phyloP scores from a whole-genome alignment of 805 yeast genomes.

The Kodamaea nitidulidarum region DNA sequence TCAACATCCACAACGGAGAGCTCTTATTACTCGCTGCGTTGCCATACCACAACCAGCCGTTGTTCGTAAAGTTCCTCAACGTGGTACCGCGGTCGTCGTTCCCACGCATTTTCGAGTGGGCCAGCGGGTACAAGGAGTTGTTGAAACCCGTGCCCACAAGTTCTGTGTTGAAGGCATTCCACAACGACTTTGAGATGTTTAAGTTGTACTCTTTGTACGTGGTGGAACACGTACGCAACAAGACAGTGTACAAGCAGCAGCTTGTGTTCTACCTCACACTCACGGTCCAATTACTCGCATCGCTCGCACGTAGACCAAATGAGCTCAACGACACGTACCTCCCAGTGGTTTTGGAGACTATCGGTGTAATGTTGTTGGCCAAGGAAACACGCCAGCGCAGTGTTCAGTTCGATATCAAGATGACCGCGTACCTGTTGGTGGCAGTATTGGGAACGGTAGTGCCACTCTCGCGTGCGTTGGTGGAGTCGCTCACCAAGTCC shows the following conservation, averaged over 20 bases:
- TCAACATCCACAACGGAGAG: slow-evolving; percentile 79
- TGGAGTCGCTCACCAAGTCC: slow-evolving; percentile 31
- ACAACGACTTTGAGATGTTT: slow-evolving; percentile 61
- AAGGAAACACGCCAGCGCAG: slow-evolving; percentile 16
- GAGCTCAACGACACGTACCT: slow-evolving; percentile 46
- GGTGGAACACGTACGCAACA: slow-evolving; percentile 46
- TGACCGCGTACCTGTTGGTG: slow-evolving; percentile 78
- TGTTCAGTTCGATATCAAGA: slow-evolving; percentile 53
- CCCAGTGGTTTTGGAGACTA: slow-evolving; percentile 55
- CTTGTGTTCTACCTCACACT: slow-evolving; percentile 76
- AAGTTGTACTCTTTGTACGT: slow-evolving; percentile 60
- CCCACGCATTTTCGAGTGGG: slow-evolving; percentile 78
- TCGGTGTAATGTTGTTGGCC: slow-evolving; percentile 51
- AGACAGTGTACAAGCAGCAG: slow-evolving; percentile 61
- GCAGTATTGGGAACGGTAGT: slow-evolving; percentile 74
- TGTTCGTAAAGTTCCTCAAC: slow-evolving; percentile 72
- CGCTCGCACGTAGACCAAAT: slow-evolving; percentile 45
- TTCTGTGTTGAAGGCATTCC: slow-evolving; percentile 68
- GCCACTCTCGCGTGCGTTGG: slow-evolving; percentile 43
- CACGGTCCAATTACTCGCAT: slow-evolving; percentile 64
- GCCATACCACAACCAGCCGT: slow-evolving; percentile 73
- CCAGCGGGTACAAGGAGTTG: slow-evolving; percentile 60
- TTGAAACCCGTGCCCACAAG: slow-evolving; percentile 61
- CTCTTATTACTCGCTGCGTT: slow-evolving; percentile 62
- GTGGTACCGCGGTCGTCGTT: slow-evolving; percentile 55